A percentile compares a stretch with the other conserved stretches of the same genome.
These are phyloP conservation scores for Talaromyces thailandensis DNA, from an alignment of 495 filamentous ascomycete genomes.

Conservation along the genomic window DNA sequence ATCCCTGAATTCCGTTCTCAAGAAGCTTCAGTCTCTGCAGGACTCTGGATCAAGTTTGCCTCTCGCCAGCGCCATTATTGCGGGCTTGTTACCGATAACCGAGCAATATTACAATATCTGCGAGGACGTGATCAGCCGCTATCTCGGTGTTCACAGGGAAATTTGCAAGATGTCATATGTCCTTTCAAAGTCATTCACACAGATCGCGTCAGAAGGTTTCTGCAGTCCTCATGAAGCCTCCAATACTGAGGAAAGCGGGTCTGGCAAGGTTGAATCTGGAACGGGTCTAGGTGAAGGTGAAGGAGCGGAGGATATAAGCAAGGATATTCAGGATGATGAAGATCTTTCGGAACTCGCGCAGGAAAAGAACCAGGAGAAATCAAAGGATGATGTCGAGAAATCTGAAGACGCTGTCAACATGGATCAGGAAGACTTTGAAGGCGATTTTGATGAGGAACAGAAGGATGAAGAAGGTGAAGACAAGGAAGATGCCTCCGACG, in stretches of 20 bases:
- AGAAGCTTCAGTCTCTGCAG: slow-evolving; percentile 40
- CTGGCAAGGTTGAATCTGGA: slow-evolving; percentile 77
- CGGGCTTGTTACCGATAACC: slow-evolving; percentile 62
- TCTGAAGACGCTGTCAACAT: slow-evolving; percentile 88
- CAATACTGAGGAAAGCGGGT: slow-evolving; percentile 48
- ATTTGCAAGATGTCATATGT: slow-evolving; percentile 66
- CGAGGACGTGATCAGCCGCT: slow-evolving; percentile 38
- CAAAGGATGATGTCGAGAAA: slow-evolving; percentile 55
- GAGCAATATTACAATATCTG: slow-evolving; percentile 61
- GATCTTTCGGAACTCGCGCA: slow-evolving; percentile 87
- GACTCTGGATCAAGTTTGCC: slow-evolving; percentile 26
- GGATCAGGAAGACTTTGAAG: slow-evolving; percentile 84
- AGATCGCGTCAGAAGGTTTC: slow-evolving; percentile 76
- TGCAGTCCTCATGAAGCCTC: slow-evolving; percentile 78
- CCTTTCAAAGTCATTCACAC: slow-evolving; percentile 64
- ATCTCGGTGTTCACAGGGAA: slow-evolving; percentile 51
- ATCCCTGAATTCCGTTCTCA: slow-evolving; percentile 40
- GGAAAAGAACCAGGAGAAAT: slow-evolving; percentile 49
- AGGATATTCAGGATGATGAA: slow-evolving; percentile 89
- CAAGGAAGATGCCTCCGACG: slow-evolving; percentile 40
- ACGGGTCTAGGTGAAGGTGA: slow-evolving; percentile 95
- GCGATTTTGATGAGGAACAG: slow-evolving; percentile 60
- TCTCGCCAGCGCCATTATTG: slow-evolving; percentile 50
- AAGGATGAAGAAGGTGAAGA: slow-evolving; percentile 46
- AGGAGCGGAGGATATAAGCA: slow-evolving; percentile 93